phyloP scores from a whole-genome alignment of 2,329 filamentous ascomycete genomes.

The Cladosporium phlei region DNA sequence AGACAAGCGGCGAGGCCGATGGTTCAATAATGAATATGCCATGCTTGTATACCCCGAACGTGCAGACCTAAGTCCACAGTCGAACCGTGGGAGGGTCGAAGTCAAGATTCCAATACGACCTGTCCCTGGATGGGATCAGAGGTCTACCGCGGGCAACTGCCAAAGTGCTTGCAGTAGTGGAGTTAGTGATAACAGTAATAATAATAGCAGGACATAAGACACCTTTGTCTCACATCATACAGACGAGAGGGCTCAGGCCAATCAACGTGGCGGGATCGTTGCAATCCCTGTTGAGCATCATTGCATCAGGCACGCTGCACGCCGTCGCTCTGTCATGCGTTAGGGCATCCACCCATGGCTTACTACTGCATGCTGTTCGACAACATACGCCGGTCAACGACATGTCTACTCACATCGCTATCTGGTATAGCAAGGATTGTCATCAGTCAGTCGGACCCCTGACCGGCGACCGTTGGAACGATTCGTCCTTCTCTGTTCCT shows the following conservation, averaged over 20 bases:
- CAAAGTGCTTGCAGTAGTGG: conserved; percentile 6
- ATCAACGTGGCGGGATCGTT: neutral
- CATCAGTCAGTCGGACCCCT: conserved; percentile 1
- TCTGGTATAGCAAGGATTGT: neutral
- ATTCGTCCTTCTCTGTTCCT: no score
- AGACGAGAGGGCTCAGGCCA: conserved; percentile 7
- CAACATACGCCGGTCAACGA: no score
- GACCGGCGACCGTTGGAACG: no score
- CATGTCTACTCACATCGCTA: no score
- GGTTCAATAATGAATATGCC: neutral
- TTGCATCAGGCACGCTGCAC: neutral
- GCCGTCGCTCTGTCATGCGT: no score
- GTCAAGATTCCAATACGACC: neutral
- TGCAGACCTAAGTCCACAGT: neutral
- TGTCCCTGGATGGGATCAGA: neutral
- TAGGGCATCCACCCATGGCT: no score
- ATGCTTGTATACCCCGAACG: neutral
- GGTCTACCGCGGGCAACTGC: conserved; percentile 12
- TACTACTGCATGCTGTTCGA: no score
- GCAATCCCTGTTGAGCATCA: conserved; percentile 3
- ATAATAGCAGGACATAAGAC: conserved; percentile 7
- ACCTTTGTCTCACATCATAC: conserved; percentile 5
- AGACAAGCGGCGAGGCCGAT: neutral
- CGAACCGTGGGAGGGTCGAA: neutral
- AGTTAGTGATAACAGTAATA: no score